Evolutionary conservation across 1,284 basidiomycete genomes (phyloP), one percentile per base, ranked within the genome.

Genomic region (Somion occarium): DNA sequence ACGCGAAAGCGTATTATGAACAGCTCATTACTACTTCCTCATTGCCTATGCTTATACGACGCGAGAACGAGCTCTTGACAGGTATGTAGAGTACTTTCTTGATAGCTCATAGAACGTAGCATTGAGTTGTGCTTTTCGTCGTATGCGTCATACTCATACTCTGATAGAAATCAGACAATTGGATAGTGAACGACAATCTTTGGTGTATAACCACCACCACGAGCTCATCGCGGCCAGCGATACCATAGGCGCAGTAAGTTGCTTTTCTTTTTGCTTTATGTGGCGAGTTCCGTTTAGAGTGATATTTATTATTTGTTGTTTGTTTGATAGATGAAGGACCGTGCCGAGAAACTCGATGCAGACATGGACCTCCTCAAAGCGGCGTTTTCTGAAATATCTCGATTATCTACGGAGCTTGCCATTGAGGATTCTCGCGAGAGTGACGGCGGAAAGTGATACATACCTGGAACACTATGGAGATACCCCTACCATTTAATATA

Each of bases 201-300:
- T 96, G 37, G 93, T 96, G 2, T 96, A 96, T 65, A 94, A 96
- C 59, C 93, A 96, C 61, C 93, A 96, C 62, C 92, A 94, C 58
- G 93, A 96, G 61, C 82, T 96, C 19, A 93, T 96, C 44, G 88
- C 90, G 1, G 93, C 93, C 1, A 91, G 88, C 57, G 91, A 93
- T 61, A 96, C 93, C 4, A 95, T 96, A 56, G 82, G 84, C 53
- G 83, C 86, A 20, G 91, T 93, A 69, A 41, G 83, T 65, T 12
- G n/a, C 19, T 12, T 45, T 23, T 41, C 51, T 45, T 25, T 44
- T n/a, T 30, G 38, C 30, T n/a, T n/a, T n/a, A n/a, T n/a, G n/a
- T n/a, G n/a, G n/a, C 9, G 9, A 9, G 12, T 23, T 19, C 37
- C n/a, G n/a, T n/a, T n/a, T n/a, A n/a, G n/a, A n/a, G n/a, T n/a